Evolutionary conservation across 2,329 filamentous ascomycete genomes (phyloP), one percentile per base, ranked within the genome.

Genomic region (Aspergillus chevalieri): DNA sequence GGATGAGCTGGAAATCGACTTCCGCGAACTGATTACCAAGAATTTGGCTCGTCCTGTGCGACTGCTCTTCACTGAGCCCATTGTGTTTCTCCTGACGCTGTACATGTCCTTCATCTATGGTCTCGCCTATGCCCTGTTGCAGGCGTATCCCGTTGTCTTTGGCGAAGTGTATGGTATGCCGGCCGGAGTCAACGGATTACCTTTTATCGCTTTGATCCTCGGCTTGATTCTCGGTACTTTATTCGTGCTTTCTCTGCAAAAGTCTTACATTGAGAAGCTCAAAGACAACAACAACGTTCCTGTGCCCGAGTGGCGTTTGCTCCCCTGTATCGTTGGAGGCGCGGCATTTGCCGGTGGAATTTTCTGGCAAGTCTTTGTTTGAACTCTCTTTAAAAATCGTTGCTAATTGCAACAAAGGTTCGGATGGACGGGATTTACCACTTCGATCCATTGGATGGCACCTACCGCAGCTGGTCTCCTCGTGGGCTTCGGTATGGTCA

Each of bases 51-150:
- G 58, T 7, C 59, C 56, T 2, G 56, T 60, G 33, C 26, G 44
- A 6, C 56, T 60, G 15, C 50, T 59, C 2, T 53, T 57, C 14
- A 59, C 56, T 2, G 59, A 62, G 44, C 60, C 60, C 1, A 64
- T 63, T 42, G 52, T 57, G 5, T 52, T 59, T 24, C 50, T 60
- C 7, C 43, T 64, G 22, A 62, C 58, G 1, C 43, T 62, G n/a
- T 62, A 62, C 44, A 56, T 60, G 51, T 53, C 56, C 3, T 59
- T 60, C 38, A 56, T 60, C 21, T 63, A 58, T 30, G 58, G 53
- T 3, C 45, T 62, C 15, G 44, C 52, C 15, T 62, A 60, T 43
- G 52, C 52, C 10, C 44, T 59, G 30, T 49, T 63, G 3, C 43
- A 53, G 14, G 58, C 59, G 4, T 62, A 55, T 19, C 59, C 60